Base-by-base conservation (phyloP, 2,329 filamentous ascomycete species). In the Neopestalotiopsis sp. region DNA sequence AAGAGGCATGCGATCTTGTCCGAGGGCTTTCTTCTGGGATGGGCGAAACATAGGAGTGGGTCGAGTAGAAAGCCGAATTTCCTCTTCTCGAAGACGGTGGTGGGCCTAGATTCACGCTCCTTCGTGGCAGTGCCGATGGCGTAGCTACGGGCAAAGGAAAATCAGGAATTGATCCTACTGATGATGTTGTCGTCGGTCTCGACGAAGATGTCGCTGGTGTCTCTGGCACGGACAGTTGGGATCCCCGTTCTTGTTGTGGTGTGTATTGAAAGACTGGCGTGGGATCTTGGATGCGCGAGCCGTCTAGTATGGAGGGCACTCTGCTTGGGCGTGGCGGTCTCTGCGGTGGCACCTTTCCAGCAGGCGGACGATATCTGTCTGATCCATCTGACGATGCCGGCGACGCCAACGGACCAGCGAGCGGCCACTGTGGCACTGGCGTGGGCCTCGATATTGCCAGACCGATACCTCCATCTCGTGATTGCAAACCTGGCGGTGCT, bases 1-100 rank as follows among this genome's bases (percentile, higher is more conserved):
- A 91, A 0, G 92, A 94, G 34, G 84, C 84, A 75, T 89, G 87
- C 0, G 89, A 89, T 67, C 84, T 82, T 3, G 85, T 82, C 30
- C 85, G 83, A 0, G 88, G 85, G 71, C 86, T 88, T 76, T 94
- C 92, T 78, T 94, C 92, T 0, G 90, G 91, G 66, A 95, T 94
- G 0, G 92, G 92, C 0, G 92, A 92, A 32, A 94, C 91, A 69
- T 86, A 91, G 0, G 91, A 92, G 13, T 84, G 81, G 71, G 85
- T 88, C 2, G 91, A 92, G 74, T 92, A 91, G 70, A 90, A 91
- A 0, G 89, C 90, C 0, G 89, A 91, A 34, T 84, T 85, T 1
- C 89, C 89, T 72, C 89, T 82, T 73, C 89, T 84, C 3, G 88
- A 84, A 13, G 86, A 88, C 2, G 89, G 89, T 0, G 89, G 89